Percentiles rank a stretch among this genome's conserved stretches.
Conservation (phyloP, 805 yeast species). For the Candida jianshihensis region DNA sequence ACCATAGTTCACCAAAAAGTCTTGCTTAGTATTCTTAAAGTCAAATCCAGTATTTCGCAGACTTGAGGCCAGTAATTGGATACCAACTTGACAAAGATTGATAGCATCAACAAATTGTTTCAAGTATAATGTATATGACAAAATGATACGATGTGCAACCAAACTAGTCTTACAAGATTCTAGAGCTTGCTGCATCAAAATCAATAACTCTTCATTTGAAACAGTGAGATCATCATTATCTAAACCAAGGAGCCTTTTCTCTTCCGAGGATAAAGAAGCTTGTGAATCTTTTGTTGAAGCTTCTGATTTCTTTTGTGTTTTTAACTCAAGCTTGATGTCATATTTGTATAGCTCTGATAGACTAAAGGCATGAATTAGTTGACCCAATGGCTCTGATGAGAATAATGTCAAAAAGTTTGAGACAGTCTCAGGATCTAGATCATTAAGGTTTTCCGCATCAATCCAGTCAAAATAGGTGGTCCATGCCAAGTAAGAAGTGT, state of each 20-base stretch:
- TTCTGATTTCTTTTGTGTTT: slow-evolving; percentile 12
- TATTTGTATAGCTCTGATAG: slow-evolving; percentile 66
- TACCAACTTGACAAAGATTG: slow-evolving; percentile 52
- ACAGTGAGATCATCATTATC: slow-evolving; percentile 20
- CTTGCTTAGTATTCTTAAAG: slow-evolving; percentile 47
- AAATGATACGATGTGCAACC: slow-evolving; percentile 59
- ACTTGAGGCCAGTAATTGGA: slow-evolving; percentile 44
- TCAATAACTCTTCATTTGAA: slow-evolving; percentile 44
- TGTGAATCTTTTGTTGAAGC: slow-evolving; percentile 3
- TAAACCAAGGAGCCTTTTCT: slow-evolving; percentile 18
- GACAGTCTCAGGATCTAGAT: slow-evolving; percentile 40
- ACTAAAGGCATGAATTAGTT: slow-evolving; percentile 53
- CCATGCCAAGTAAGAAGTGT: slow-evolving; percentile 65
- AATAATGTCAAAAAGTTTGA: slow-evolving; percentile 49
- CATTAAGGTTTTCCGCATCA: slow-evolving; percentile 45
- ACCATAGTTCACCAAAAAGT: slow-evolving; percentile 61
- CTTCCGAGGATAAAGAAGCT: slow-evolving; percentile 17
- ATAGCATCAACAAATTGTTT: slow-evolving; percentile 61
- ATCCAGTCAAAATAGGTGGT: slow-evolving; percentile 64
- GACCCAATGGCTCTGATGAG: slow-evolving; percentile 55
- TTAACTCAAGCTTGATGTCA: slow-evolving; percentile 15
- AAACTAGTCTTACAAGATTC: slow-evolving; percentile 39
- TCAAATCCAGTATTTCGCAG: slow-evolving; percentile 38
- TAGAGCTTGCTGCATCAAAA: slow-evolving; percentile 45
- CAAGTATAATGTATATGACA: slow-evolving; percentile 49